phyloP scores from a whole-genome alignment of 2,329 filamentous ascomycete genomes.

The Diaporthe batatas region DNA sequence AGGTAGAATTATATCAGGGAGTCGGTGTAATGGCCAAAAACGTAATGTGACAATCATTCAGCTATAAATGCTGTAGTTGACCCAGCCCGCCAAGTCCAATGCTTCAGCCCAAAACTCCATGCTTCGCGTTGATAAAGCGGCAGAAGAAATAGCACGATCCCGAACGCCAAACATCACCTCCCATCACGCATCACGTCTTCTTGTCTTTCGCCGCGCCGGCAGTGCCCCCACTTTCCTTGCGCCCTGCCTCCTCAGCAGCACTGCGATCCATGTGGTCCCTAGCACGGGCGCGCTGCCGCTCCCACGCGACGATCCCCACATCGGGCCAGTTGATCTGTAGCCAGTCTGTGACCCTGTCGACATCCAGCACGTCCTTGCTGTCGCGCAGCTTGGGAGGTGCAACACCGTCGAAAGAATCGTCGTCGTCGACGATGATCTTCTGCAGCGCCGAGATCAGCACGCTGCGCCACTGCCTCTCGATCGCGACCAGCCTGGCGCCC shows the following conservation, averaged over 20 bases:
- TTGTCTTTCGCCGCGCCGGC: neutral
- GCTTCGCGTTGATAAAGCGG: neutral
- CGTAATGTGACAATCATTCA: too few relatives aligned
- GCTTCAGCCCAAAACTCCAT: too few relatives aligned
- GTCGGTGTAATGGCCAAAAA: too few relatives aligned
- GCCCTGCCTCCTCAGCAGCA: conserved; percentile 7
- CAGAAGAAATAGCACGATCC: neutral
- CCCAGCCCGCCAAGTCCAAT: too few relatives aligned
- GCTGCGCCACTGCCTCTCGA: conserved; percentile 51
- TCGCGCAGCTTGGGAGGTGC: conserved; percentile 48
- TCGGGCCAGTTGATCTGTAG: conserved; percentile 55
- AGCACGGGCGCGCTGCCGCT: conserved; percentile 40
- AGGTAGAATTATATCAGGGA: too few relatives aligned
- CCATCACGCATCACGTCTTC: too few relatives aligned
- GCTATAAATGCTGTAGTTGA: too few relatives aligned
- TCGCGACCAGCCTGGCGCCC: neutral
- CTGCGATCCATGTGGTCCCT: conserved; percentile 37
- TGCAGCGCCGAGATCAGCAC: conserved; percentile 59
- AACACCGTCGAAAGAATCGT: conserved; percentile 54
- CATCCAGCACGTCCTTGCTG: conserved; percentile 58
- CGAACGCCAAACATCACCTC: neutral
- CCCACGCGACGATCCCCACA: conserved; percentile 49
- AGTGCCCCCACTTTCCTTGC: neutral
- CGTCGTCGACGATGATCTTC: conserved; percentile 62
- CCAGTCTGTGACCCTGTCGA: conserved; percentile 58